Base-by-base conservation (phyloP, 352 stramenopile genomes). In the Pythium brachiatum region DNA sequence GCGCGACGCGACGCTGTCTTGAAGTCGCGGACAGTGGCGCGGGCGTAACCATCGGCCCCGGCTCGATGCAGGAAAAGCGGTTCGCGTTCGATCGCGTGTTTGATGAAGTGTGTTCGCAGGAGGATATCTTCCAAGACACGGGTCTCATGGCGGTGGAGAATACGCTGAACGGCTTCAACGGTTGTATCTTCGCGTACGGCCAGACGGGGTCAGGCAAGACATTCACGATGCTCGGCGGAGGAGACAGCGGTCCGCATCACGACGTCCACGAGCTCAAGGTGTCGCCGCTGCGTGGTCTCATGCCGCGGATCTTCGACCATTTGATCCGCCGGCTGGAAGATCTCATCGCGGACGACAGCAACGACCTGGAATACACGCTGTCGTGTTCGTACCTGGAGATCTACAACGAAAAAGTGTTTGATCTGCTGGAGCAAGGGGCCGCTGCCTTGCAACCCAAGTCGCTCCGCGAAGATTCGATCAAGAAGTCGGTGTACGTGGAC, bases 331-430 rank as follows among this genome's bases (percentile, higher is more conserved):
- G 78, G 1, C 61, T 95, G 18, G 66, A 73, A 43, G 73, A 76
- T 18, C 32, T 85, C 3, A 72, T 79, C 21, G 55, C 62, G 0
- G 72, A 84, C 57, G 74, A 83, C n/a, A 56, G 54, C 29, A 74
- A 81, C 11, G 73, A 81, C 16, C 43, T 88, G 31, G 69, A 86
- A 53, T 89, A 87, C 58, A 75, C 69, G 21, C 57, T 92, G 47
- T 80, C 76, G 34, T 96, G 87, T 59, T 96, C 88, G 55, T 96
- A 94, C 60, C 64, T 97, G 29, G 88, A 97, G 57, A 96, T 97
- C 60, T 97, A 97, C 72, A 96, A 97, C 62, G 89, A 97, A 39
- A 93, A 95, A 67, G 64, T 97, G 18, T 94, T 89, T 59, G 89
- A 97, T 66, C 64, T 97, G 31, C 46, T 97, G 34, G 85, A 95